Conservation (phyloP, 2,329 filamentous ascomycete species). For the Epichloe sibirici region DNA sequence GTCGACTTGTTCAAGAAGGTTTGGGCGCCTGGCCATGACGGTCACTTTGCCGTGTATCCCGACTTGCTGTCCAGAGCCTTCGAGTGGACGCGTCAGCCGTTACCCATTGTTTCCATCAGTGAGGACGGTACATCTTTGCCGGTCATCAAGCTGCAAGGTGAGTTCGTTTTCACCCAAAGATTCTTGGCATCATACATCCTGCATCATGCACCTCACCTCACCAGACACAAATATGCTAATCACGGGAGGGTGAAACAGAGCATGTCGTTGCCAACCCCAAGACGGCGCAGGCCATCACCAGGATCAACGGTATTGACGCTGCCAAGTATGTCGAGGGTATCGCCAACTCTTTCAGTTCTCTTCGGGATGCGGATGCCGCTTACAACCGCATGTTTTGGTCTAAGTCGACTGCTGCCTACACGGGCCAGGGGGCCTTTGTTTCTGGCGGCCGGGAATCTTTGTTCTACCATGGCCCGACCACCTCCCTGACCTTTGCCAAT, state of each 20-base stretch:
- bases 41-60: constrained; percentile 37
- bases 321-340: constrained; percentile 12
- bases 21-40: constrained; percentile 42
- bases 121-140: constrained; percentile 16
- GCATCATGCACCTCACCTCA: too few relatives aligned
- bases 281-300: constrained; percentile 12
- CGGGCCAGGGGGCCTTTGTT: constrained; percentile 18
- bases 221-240: not conserved
- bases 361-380: constrained; percentile 16
- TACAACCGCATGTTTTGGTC: constrained; percentile 28
- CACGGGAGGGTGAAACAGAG: constrained; percentile 1
- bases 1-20: constrained; percentile 40
- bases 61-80: constrained; percentile 9
- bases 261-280: constrained; percentile 11
- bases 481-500: constrained; percentile 25
- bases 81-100: constrained; percentile 8
- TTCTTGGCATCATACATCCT: not conserved
- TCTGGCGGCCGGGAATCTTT: constrained; percentile 16
- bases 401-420: constrained; percentile 9
- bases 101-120: constrained; percentile 28
- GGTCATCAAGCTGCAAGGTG: constrained; percentile 12
- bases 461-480: constrained; percentile 20
- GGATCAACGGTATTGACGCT: constrained; percentile 16
- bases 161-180: not conserved
- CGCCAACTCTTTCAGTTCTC: constrained; percentile 9